Conservation (phyloP, 768 basidiomycete genomes). For the Ephemerocybe angulata region DNA sequence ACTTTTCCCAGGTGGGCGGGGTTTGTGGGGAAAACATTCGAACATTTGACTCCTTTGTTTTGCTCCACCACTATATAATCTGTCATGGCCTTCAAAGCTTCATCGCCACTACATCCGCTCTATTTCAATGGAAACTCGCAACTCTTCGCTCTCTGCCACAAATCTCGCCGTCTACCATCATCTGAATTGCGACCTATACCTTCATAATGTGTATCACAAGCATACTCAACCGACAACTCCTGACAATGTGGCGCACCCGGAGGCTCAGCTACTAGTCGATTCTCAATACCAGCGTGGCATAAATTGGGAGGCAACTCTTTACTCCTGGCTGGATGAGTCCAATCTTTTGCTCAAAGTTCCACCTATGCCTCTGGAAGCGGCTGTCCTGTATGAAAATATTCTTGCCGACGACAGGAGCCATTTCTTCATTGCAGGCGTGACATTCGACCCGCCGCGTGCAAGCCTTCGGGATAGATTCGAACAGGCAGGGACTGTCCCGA, state of each 20-base stretch:
- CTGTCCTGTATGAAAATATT: conserved; percentile 37
- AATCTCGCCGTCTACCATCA: conserved; percentile 46
- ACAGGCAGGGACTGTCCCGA: conserved; percentile 27
- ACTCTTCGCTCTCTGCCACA: conserved; percentile 40
- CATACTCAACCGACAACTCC: conserved; percentile 8
- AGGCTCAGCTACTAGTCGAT: conserved; percentile 24
- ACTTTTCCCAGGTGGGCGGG: neutral
- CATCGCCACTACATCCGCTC: conserved; percentile 1
- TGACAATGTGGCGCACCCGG: conserved; percentile 15
- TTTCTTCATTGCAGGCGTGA: conserved; percentile 43
- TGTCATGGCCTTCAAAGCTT: neutral
- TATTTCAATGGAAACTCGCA: conserved; percentile 24
- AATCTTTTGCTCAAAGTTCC: conserved; percentile 40
- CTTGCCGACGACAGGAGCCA: conserved; percentile 39
- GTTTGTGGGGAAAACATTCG: neutral
- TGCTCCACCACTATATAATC: conserved; percentile 1
- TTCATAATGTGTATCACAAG: conserved; percentile 40
- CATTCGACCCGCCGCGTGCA: conserved; percentile 40
- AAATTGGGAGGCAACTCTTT: conserved; percentile 43
- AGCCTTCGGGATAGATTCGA: conserved; percentile 31
- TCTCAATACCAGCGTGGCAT: conserved; percentile 42
- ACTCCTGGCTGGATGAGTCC: conserved; percentile 38
- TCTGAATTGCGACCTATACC: conserved; percentile 43
- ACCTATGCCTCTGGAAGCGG: conserved; percentile 30
- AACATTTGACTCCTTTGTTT: neutral